Conservation (phyloP, 306 rosid species). For the Prinsepia uniflora region DNA sequence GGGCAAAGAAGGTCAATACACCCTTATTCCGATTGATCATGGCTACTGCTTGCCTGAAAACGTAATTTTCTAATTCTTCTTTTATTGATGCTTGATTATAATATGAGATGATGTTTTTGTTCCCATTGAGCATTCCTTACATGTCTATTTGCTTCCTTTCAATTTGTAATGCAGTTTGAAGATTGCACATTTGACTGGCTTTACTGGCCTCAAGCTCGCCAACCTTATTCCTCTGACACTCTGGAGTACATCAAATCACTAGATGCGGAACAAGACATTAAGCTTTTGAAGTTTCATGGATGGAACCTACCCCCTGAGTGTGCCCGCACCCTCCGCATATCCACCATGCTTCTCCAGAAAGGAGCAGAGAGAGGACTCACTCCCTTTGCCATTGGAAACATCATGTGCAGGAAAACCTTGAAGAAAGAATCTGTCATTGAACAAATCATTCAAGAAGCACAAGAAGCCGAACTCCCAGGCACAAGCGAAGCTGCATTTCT, state of each 20-base stretch:
- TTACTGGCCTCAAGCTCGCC: slow-evolving; percentile 81
- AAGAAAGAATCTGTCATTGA: slow-evolving; percentile 64
- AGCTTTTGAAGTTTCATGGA: slow-evolving; percentile 62
- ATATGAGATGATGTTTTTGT: background rate
- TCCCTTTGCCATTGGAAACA: slow-evolving; percentile 72
- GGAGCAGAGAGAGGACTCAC: slow-evolving; percentile 76
- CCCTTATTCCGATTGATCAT: slow-evolving; percentile 84
- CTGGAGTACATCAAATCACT: slow-evolving; percentile 51
- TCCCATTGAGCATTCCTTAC: background rate
- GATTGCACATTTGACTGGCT: slow-evolving; percentile 96
- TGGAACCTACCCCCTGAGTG: slow-evolving; percentile 73
- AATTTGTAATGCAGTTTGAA: slow-evolving; percentile 58
- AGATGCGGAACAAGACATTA: slow-evolving; percentile 70
- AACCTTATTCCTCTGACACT: slow-evolving; percentile 57
- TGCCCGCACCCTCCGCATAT: slow-evolving; percentile 58
- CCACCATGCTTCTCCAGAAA: slow-evolving; percentile 77
- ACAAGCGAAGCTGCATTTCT: slow-evolving; percentile 59
- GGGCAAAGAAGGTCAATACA: slow-evolving; percentile 29
- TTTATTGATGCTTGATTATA: background rate
- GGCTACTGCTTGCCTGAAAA: slow-evolving; percentile 79
- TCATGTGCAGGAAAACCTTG: slow-evolving; percentile 65
- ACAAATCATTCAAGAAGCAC: slow-evolving; percentile 56
- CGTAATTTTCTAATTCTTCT: slow-evolving; percentile 33
- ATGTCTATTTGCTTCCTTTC: slow-evolving; percentile 7
- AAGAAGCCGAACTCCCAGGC: slow-evolving; percentile 57